Conservation (phyloP, 257 asterid species). For the Solanum etuberosum region DNA sequence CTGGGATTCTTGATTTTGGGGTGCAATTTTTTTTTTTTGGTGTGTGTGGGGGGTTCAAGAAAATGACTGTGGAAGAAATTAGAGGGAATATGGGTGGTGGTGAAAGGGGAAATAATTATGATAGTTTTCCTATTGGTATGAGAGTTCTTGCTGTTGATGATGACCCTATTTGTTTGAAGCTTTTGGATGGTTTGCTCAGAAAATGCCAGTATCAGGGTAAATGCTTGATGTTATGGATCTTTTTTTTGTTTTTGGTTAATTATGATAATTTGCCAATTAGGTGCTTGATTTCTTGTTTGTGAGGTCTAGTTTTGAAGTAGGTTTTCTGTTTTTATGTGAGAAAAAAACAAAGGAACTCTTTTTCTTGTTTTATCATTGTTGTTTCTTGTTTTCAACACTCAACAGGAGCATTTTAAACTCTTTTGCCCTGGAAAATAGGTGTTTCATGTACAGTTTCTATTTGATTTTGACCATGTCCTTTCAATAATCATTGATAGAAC, state of each 20-base stretch:
- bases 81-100: slow-evolving; percentile 17
- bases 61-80: slow-evolving; percentile 59
- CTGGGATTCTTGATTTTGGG: slow-evolving; percentile 6
- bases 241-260: background rate
- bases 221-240: background rate
- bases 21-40: background rate
- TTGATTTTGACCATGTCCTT: background rate
- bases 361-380: background rate
- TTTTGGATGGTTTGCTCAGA: slow-evolving; percentile 57
- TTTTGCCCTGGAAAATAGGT: background rate
- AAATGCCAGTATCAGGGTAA: slow-evolving; percentile 76
- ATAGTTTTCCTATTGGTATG: slow-evolving; percentile 64
- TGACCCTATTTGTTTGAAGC: slow-evolving; percentile 58
- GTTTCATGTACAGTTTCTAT: background rate
- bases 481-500: background rate
- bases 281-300: background rate
- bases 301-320: background rate
- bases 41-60: slow-evolving; percentile 5
- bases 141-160: slow-evolving; percentile 96
- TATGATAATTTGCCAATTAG: background rate
- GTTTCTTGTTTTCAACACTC: background rate
- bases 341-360: background rate
- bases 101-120: slow-evolving; percentile 14
- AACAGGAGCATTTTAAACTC: background rate
- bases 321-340: background rate